Evolutionary conservation across 495 filamentous ascomycete genomes (phyloP).

Genomic region (Aspergillus homomorphus): DNA sequence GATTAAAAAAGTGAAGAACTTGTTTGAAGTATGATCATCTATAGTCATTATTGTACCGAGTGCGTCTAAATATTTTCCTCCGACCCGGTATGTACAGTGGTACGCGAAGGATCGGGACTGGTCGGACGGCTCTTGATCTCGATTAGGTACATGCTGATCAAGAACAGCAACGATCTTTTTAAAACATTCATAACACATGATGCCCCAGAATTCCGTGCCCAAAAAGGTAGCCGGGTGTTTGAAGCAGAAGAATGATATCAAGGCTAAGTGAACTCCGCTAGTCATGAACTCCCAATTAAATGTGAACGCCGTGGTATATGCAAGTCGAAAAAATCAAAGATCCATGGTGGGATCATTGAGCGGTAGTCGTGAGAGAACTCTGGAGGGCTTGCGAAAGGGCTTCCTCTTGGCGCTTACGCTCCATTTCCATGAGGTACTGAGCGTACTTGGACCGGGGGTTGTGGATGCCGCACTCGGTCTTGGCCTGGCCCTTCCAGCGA

Average conservation of each 20-base stretch:
- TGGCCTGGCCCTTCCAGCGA: conserved; percentile 89
- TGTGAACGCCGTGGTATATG: conserved; percentile 24
- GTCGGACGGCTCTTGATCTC: conserved; percentile 11
- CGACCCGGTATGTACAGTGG: conserved; percentile 23
- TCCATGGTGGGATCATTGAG: conserved; percentile 22
- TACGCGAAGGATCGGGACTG: conserved; percentile 9
- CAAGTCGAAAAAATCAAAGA: conserved; percentile 14
- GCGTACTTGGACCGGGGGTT: conserved; percentile 93
- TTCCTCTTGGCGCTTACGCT: conserved; percentile 68
- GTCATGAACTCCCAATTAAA: conserved; percentile 12
- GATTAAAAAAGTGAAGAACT: neutral
- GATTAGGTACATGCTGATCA: conserved; percentile 8
- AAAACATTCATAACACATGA: conserved; percentile 19
- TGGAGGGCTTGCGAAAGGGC: conserved; percentile 46
- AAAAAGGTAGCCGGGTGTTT: conserved; percentile 9
- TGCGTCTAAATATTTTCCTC: neutral
- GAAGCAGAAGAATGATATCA: conserved; percentile 13
- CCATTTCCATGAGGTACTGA: conserved; percentile 72
- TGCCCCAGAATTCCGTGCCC: conserved; percentile 12
- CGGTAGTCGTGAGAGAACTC: conserved; percentile 29
- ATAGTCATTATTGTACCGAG: conserved; percentile 17
- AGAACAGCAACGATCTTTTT: conserved; percentile 1
- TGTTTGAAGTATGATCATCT: conserved; percentile 16
- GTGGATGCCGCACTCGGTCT: conserved; percentile 98
- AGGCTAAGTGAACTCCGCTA: conserved; percentile 23